Base-by-base conservation (phyloP, 768 basidiomycete species). In the Leccinum longicurvipes region DNA sequence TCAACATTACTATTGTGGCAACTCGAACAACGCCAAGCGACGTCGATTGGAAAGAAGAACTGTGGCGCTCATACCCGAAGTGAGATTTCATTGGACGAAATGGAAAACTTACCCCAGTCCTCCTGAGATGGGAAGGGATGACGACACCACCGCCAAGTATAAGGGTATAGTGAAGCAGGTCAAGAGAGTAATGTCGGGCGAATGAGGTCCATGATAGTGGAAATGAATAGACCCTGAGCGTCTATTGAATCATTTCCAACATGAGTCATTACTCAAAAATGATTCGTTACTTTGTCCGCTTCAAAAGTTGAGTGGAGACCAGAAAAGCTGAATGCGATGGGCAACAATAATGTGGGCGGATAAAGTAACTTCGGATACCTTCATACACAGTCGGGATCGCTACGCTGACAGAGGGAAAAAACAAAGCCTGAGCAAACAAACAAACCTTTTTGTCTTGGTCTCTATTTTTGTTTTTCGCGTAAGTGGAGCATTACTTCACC, bases 21-120 rank as follows among this genome's bases (percentile, higher is more conserved):
- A 19, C 27, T 24, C 2, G 47, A 28, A 11, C 17, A n/a, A 25
- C 27, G 3, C 21, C 50, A 55, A 46, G 49, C 60, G 50, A 36
- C 11, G 17, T 23, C 21, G n/a, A 48, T 53, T 53, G 9, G 39
- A 6, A 44, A 47, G 23, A 8, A 50, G 53, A 62, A 51, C 19
- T 10, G 63, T 60, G 63, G 63, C 65, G 58, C 25, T 44, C 34
- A 23, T 36, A 56, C 49, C 47, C 56, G 55, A 59, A 50, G 58
- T 58, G 54, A 53, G 14, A 28, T 49, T 34, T 15, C 23, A 25
- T 36, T 19, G 19, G 17, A 12, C 21, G 46, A 32, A 67, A 62
- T 63, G 60, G 48, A 55, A 53, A 28, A 47, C 56, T 36, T 53
- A 53, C 64, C 54, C 58, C 57, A 48, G 29, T 11, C 17, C 50